Base-by-base conservation (phyloP, 139 green algal genomes). In the Pedinophyceae sp. region DNA sequence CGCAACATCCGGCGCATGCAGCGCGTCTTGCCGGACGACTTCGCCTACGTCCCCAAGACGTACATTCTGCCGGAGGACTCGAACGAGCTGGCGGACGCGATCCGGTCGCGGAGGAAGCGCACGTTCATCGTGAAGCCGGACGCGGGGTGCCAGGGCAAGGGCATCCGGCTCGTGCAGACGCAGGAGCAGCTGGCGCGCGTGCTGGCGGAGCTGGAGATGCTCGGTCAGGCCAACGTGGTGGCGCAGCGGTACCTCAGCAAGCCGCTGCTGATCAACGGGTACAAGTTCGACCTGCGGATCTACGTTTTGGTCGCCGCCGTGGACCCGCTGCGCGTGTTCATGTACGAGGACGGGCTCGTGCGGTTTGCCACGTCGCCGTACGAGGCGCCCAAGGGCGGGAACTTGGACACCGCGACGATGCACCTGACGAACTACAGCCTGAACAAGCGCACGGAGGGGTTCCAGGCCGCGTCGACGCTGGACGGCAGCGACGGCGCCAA, bases 61-160 rank as follows among this genome's bases (percentile, higher is more conserved):
- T 88, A 80, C 61, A 62, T 71, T 16, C 74, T 93, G 23, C 83
- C 80, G 5, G 66, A 67, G 3, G 61, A 84, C 30, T 48, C 56
- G 1, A 52, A 65, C 23, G 66, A 66, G 3, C 45, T 49, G 13
- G 22, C 73, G 40, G 62, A 2, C 64, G 16, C 43, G 58, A 19
- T 13, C 2, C 38, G 52, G 34, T 39, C 41, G 7, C 59, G 62
- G 40, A 75, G 73, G 72, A 64, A 68, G 52, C 68, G 72, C 24
- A 77, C 79, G 0, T 88, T 72, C 57, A 91, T 93, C 48, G 43
- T 91, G 18, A 93, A 93, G 67, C 82, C 83, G 3, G 77, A 89
- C 45, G 76, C 75, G 2, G 84, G 84, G 5, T 86, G 80, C 53
- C 70, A 78, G 70, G 81, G 81, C 20, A 69, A 64, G 2, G 81